Evolutionary conservation across 768 basidiomycete genomes (phyloP), one percentile per base, ranked within the genome.

Genomic region (Suillus ampliporus): DNA sequence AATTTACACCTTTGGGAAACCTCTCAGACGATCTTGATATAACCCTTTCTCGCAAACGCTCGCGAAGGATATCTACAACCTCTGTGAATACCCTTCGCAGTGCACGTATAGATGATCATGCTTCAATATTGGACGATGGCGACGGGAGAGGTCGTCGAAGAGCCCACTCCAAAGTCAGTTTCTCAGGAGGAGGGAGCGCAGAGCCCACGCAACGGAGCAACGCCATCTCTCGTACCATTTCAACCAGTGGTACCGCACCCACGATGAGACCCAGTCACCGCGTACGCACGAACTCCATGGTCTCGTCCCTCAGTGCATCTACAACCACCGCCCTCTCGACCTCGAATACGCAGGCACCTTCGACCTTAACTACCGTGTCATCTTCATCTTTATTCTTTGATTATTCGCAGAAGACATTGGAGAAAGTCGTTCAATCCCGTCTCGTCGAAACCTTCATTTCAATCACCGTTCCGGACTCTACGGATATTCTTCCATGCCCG

Each of bases 401-500:
- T 67, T 82, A 89, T 63, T 90, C 91, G 5, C 92, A 94, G 70
- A 76, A 76, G 34, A 83, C 80, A 9, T 78, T 94, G 50, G 91
- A 94, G 78, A 89, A 82, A 67, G 83, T 92, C 15, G 81, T 94
- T 13, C 77, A 79, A 59, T 88, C 91, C 38, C 86, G 92, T 53
- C 78, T 94, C 35, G 87, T 94, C 26, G 90, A 93, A 74, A 91
- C 92, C 0, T 91, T 92, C 68, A 75, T 94, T 60, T 82, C 86
- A 15, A 73, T 93, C 47, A 78, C 80, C 37, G 75, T 88, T 23
- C 78, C 75, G 2, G 67, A 72, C 8, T 65, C 72, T 9, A 60
- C 72, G 38, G 54, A 51, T 41, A 63, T 35, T 13, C 40, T 41
- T 19, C 35, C 50, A 19, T 21, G 23, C n/a, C 43, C 58, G 57